A percentile compares a stretch with the other conserved stretches of the same genome.
phyloP scores from a whole-genome alignment of 139 green algal genomes.

The Chlamydomonas asymmetrica region DNA sequence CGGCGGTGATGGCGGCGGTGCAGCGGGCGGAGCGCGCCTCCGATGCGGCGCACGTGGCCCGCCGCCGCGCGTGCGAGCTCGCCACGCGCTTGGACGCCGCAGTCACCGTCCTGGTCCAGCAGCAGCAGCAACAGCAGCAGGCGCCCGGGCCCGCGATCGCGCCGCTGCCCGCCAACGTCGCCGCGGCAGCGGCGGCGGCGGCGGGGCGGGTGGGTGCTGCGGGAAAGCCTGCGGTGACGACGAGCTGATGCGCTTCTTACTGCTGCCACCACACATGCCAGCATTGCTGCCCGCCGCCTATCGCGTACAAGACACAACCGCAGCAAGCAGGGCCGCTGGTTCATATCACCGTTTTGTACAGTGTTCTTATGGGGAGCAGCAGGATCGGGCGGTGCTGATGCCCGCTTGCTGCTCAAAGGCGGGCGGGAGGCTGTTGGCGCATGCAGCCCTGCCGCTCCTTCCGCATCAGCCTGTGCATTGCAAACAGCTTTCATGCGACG shows the following conservation, averaged over 20 bases:
- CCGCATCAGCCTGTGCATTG: too few relatives aligned
- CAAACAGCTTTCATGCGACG: too few relatives aligned
- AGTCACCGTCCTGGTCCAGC: constrained; percentile 16
- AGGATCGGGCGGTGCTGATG: too few relatives aligned
- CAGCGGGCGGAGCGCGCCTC: constrained; percentile 33
- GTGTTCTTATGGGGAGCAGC: too few relatives aligned
- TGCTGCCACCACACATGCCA: neutral
- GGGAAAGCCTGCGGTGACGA: neutral
- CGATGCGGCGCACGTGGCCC: constrained; percentile 30
- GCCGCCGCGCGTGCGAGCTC: constrained; percentile 38
- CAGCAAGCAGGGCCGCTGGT: too few relatives aligned
- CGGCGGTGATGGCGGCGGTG: constrained; percentile 11
- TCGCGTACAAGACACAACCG: too few relatives aligned
- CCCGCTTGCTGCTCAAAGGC: too few relatives aligned
- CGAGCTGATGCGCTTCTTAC: neutral
- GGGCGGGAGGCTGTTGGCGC: too few relatives aligned
- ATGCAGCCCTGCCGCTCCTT: too few relatives aligned
- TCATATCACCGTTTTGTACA: too few relatives aligned
- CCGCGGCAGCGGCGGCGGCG: too few relatives aligned
- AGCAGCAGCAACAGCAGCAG: constrained; percentile 19
- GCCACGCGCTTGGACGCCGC: constrained; percentile 44
- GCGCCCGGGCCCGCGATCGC: neutral
- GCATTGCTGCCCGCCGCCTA: neutral
- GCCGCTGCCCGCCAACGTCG: neutral
- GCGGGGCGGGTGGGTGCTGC: neutral